phyloP scores from a whole-genome alignment of 768 basidiomycete genomes.

The Galerina marginata region DNA sequence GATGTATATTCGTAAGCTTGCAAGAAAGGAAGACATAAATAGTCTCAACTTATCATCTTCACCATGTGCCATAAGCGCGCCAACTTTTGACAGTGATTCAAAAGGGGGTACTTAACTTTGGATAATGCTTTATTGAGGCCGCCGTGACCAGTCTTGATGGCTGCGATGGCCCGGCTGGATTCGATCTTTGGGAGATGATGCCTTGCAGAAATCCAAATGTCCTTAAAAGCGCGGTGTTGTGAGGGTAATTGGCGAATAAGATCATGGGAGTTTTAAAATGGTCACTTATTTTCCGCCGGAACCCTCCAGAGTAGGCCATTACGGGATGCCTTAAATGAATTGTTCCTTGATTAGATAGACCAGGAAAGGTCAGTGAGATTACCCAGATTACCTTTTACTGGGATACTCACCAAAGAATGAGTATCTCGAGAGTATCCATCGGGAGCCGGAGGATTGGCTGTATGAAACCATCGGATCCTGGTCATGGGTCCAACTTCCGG shows the following conservation, averaged over 20 bases:
- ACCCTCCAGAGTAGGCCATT: background rate
- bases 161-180: constrained; percentile 19
- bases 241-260: constrained; percentile 13
- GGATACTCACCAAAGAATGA: background rate
- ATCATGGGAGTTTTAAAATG: constrained; percentile 16
- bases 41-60: constrained; percentile 15
- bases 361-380: constrained; percentile 5
- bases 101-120: constrained; percentile 24
- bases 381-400: constrained; percentile 5
- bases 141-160: constrained; percentile 24
- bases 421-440: background rate
- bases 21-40: constrained; percentile 13
- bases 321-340: constrained; percentile 12
- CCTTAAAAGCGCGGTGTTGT: constrained; percentile 19
- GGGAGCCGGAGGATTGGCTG: background rate
- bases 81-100: constrained; percentile 19
- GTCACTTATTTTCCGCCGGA: constrained; percentile 22
- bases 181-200: constrained; percentile 14
- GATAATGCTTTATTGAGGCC: constrained; percentile 21
- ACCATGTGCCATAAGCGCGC: constrained; percentile 27
- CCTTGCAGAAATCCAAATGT: constrained; percentile 12
- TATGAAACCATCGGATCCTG: background rate
- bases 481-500: background rate
- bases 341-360: constrained; percentile 18
- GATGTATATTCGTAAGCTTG: constrained; percentile 23